phyloP scores from a whole-genome alignment of 2,329 filamentous ascomycete genomes.

The Chaetomium globosum region DNA sequence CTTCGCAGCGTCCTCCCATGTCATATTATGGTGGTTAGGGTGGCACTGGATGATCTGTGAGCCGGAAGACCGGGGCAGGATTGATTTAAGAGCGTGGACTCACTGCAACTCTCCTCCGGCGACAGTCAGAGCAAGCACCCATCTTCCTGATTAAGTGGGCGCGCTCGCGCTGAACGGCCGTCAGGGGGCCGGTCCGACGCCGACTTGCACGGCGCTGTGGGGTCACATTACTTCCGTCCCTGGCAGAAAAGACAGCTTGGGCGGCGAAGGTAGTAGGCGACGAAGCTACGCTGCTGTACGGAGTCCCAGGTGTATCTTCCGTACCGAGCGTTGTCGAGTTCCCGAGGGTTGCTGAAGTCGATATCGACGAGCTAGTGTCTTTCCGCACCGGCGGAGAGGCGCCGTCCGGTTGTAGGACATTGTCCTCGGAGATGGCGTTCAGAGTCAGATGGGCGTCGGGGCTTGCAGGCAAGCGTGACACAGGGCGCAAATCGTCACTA shows the following conservation, averaged over 20 bases:
- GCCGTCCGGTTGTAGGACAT: constrained; percentile 36
- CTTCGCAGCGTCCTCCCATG: constrained; percentile 60
- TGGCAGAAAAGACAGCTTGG: constrained; percentile 59
- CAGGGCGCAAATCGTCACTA: constrained; percentile 35
- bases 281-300: constrained; percentile 57
- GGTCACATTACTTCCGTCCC: constrained; percentile 58
- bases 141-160: constrained; percentile 63
- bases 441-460: constrained; percentile 25
- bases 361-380: constrained; percentile 58
- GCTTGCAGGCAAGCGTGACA: constrained; percentile 32
- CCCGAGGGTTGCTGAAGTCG: constrained; percentile 53
- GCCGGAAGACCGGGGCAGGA: background rate
- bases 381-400: constrained; percentile 46
- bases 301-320: constrained; percentile 53
- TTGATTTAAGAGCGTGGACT: constrained; percentile 40
- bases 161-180: constrained; percentile 60
- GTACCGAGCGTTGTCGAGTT: constrained; percentile 46
- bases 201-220: constrained; percentile 58
- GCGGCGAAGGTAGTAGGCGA: constrained; percentile 47
- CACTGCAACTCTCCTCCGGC: constrained; percentile 61
- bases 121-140: constrained; percentile 60
- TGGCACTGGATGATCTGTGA: constrained; percentile 51
- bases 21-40: constrained; percentile 62
- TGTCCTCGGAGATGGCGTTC: constrained; percentile 30
- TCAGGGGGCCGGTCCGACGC: constrained; percentile 61